Evolutionary conservation across 2,329 filamentous ascomycete species (phyloP), one percentile per base, ranked within the genome.

Genomic region (Hypoxylon sp.): DNA sequence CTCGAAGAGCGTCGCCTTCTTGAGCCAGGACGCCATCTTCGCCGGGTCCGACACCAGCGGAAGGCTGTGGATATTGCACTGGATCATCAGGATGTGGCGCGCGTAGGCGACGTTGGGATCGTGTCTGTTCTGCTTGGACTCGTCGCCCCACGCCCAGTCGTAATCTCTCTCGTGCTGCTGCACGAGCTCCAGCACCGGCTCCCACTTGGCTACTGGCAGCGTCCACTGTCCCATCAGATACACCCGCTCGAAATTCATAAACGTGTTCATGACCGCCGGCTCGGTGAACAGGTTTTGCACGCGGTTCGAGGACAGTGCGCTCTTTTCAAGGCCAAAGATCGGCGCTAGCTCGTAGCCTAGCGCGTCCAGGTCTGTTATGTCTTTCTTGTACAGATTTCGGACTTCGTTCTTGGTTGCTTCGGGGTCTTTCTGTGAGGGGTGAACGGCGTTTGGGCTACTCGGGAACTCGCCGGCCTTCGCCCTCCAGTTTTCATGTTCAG

Each of bases 201-300:
- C 4, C 52, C 56, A 66, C 3, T 59, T 46, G 11, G 58, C 58
- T 2, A 61, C 25, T 0, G 60, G 59, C 0, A 62, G 35, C 1
- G 29, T 48, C 60, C 59, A 66, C 2, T 31, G 13, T 1, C 51
- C 42, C 1, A 19, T 16, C 0, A 61, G 48, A 19, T 50, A 65
- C 2, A 7, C 6, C 0, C 34, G n/a, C 2, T 31, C 19, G 23
- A 67, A 68, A 13, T 63, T 57, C 11, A 9, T 9, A 21, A 63
- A 51, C 2, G 55, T 32, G 6, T 49, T 48, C 2, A 11, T 6
- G 4, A 63, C 32, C 2, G 37, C 55, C 7, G 54, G 53, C 17
- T 61, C 55, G 13, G 12, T 43, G 25, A 67, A 64, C 3, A 67
- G 40, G 15, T 47, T 34, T 16, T 64, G 55, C 4, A 59, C 61